These are phyloP conservation scores for Scalesia atractyloides DNA, from an alignment of 129 eudicot species.

Conservation along the genomic window DNA sequence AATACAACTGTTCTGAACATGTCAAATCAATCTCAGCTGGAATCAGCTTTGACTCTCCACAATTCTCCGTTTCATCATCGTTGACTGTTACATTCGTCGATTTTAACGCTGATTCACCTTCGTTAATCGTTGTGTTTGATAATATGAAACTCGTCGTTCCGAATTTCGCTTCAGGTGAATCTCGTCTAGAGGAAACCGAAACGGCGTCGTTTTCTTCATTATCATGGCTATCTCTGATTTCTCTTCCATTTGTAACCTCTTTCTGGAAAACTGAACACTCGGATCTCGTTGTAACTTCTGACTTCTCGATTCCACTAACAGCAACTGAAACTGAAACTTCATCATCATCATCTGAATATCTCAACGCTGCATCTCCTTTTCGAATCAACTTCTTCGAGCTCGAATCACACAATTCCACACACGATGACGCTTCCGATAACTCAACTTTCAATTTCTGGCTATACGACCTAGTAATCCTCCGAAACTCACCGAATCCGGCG, in stretches of 20 bases:
- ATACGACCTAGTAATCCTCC: constrained; percentile 55
- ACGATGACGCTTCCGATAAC: constrained; percentile 60
- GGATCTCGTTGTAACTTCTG: constrained; percentile 18
- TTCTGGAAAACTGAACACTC: background rate
- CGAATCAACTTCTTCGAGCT: constrained; percentile 41
- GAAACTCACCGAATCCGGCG: constrained; percentile 34
- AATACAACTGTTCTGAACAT: constrained; percentile 65
- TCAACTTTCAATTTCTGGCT: constrained; percentile 40
- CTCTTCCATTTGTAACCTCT: background rate
- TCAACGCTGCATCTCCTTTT: constrained; percentile 29
- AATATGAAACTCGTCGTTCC: constrained; percentile 9
- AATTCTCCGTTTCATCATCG: constrained; percentile 34
- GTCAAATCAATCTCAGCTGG: constrained; percentile 52
- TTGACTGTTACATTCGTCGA: constrained; percentile 18
- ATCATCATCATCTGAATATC: background rate
- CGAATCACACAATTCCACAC: constrained; percentile 56
- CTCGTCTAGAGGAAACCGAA: constrained; percentile 24
- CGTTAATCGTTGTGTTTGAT: constrained; percentile 21
- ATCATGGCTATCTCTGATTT: too few species aligned
- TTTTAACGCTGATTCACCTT: constrained; percentile 33
- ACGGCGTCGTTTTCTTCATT: too few species aligned
- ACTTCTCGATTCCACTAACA: constrained; percentile 26
- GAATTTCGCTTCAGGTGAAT: constrained; percentile 14
- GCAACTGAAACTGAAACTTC: background rate
- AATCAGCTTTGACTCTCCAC: constrained; percentile 41